phyloP scores from a whole-genome alignment of 1,139 yeast species.

The Hemisphaericaspora subhashii region DNA sequence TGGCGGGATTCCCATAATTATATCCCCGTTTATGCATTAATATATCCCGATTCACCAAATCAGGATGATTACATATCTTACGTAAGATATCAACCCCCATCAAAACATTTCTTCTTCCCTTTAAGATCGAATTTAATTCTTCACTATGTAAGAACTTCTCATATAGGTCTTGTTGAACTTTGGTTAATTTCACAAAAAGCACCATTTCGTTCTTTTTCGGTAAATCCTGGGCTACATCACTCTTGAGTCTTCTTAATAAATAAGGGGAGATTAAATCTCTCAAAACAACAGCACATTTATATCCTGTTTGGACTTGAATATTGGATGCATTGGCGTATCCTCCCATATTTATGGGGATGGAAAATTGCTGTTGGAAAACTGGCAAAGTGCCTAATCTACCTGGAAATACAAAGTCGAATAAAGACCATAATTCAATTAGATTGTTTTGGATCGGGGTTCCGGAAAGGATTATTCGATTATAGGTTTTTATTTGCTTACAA shows the following conservation, averaged over 20 bases:
- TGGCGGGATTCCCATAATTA: slow-evolving; percentile 61
- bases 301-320: slow-evolving; percentile 94
- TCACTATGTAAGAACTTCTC: slow-evolving; percentile 72
- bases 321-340: slow-evolving; percentile 98
- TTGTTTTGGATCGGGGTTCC: slow-evolving; percentile 98
- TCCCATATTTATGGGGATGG: slow-evolving; percentile 92
- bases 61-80: slow-evolving; percentile 96
- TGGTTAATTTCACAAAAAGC: slow-evolving; percentile 81
- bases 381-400: slow-evolving; percentile 94
- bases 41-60: slow-evolving; percentile 62
- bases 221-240: slow-evolving; percentile 94
- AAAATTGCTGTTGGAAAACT: slow-evolving; percentile 88
- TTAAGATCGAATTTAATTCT: slow-evolving; percentile 69
- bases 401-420: slow-evolving; percentile 93
- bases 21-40: slow-evolving; percentile 42
- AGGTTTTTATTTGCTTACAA: slow-evolving; percentile 80
- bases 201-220: slow-evolving; percentile 96
- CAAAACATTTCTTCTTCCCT: slow-evolving; percentile 77
- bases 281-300: slow-evolving; percentile 89
- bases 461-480: slow-evolving; percentile 79
- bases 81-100: slow-evolving; percentile 89
- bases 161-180: slow-evolving; percentile 71
- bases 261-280: slow-evolving; percentile 90
- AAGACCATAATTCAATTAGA: slow-evolving; percentile 86
- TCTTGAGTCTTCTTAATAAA: slow-evolving; percentile 78